Percentiles rank a stretch among this genome's conserved stretches.
Evolutionary conservation across 805 yeast species (phyloP).

Genomic region (Grigorovia humatica): DNA sequence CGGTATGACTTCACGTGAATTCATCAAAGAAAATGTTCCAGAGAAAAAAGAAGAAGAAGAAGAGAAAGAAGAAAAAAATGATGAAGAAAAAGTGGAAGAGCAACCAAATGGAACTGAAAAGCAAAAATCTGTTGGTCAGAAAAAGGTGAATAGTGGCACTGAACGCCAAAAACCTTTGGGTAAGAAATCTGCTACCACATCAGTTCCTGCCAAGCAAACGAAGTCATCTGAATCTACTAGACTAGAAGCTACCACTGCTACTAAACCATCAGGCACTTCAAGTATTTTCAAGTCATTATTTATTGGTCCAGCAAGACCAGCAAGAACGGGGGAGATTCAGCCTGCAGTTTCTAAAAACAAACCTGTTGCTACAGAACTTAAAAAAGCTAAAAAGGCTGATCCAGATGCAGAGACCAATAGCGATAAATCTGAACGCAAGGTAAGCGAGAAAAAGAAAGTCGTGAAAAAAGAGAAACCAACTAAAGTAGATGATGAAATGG

Average conservation of each 20-base stretch:
- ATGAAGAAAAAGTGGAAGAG: conserved; percentile 2
- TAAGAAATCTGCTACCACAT: neutral
- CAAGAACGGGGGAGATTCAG: conserved; percentile 3
- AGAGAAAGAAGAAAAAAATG: conserved; percentile 1
- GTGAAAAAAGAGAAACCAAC: neutral
- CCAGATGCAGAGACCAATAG: neutral
- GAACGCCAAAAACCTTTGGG: neutral
- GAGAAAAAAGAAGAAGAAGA: conserved; percentile 4
- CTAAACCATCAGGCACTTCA: neutral
- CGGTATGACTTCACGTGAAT: conserved; percentile 26
- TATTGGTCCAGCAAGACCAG: conserved; percentile 3
- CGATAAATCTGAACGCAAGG: neutral
- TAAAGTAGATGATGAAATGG: conserved; percentile 1
- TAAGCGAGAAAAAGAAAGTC: neutral
- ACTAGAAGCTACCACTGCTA: neutral
- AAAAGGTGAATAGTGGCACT: neutral
- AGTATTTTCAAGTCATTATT: neutral
- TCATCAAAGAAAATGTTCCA: conserved; percentile 11
- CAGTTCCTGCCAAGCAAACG: neutral
- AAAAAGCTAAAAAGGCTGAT: neutral
- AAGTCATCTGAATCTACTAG: neutral
- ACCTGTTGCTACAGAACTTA: neutral
- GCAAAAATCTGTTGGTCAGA: conserved; percentile 1
- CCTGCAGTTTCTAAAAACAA: neutral
- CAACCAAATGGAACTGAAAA: neutral